Conservation (phyloP, 2,329 filamentous ascomycete genomes). For the Immersiporthe knoxdaviesiana region DNA sequence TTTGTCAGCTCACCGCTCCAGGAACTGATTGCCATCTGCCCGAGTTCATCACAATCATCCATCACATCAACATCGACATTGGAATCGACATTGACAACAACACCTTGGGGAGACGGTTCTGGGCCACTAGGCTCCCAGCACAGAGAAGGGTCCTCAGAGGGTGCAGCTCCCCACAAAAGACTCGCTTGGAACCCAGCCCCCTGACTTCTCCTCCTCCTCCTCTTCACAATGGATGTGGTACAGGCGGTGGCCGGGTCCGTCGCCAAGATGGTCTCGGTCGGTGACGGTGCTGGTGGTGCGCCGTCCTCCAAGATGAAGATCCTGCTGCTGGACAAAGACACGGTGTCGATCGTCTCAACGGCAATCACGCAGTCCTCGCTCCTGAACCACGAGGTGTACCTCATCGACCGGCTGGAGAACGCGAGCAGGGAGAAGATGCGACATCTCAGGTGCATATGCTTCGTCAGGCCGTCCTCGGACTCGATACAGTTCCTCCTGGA, state of each 20-base stretch:
- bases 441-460: constrained; percentile 89
- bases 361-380: constrained; percentile 94
- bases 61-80: neutral
- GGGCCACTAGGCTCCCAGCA: neutral
- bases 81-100: too few species aligned
- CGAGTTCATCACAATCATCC: neutral
- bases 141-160: neutral
- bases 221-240: constrained; percentile 80
- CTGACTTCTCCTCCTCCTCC: neutral
- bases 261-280: constrained; percentile 89
- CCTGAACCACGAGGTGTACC: constrained; percentile 95
- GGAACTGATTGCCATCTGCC: constrained; percentile 18
- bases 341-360: constrained; percentile 89
- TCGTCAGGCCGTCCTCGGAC: constrained; percentile 87
- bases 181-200: neutral
- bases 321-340: constrained; percentile 88
- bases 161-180: neutral
- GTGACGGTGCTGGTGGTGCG: constrained; percentile 69
- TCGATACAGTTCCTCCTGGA: constrained; percentile 94
- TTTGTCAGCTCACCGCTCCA: too few species aligned
- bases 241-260: constrained; percentile 94
- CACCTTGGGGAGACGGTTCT: neutral
- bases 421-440: constrained; percentile 93
- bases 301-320: constrained; percentile 97
- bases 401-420: constrained; percentile 95